Percentiles rank a stretch among this genome's conserved stretches.
These are phyloP conservation scores for Chenopodium suecicum DNA, from an alignment of 148 eudicot genomes.

Conservation along the genomic window DNA sequence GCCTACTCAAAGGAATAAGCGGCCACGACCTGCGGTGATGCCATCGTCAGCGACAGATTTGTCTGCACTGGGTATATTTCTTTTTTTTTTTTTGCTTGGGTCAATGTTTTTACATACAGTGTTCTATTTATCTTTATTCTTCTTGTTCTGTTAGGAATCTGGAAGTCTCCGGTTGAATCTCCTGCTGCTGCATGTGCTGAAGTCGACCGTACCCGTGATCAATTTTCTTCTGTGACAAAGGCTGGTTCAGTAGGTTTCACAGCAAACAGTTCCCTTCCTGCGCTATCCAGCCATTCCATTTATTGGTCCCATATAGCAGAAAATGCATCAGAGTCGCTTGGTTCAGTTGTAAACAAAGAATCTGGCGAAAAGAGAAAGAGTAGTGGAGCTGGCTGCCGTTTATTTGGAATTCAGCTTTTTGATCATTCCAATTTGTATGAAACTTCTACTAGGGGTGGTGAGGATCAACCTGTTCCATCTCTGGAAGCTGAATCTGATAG, in stretches of 20 bases:
- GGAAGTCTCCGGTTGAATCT: conserved; percentile 61
- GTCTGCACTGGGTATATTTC: conserved; percentile 54
- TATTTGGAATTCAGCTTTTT: conserved; percentile 80
- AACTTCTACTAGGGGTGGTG: conserved; percentile 33
- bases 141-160: conserved; percentile 44
- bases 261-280: conserved; percentile 42
- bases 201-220: conserved; percentile 52
- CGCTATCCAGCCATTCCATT: conserved; percentile 42
- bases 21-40: conserved; percentile 55
- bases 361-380: conserved; percentile 57
- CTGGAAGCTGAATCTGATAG: conserved; percentile 60
- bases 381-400: conserved; percentile 58
- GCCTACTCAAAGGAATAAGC: conserved; percentile 63
- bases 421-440: conserved; percentile 47
- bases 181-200: conserved; percentile 51
- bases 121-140: neutral
- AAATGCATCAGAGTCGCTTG: conserved; percentile 48
- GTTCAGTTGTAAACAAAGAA: conserved; percentile 44
- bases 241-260: conserved; percentile 40
- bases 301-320: conserved; percentile 54
- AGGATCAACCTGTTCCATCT: conserved; percentile 50
- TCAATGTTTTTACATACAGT: neutral
- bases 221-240: conserved; percentile 46
- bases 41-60: conserved; percentile 54
- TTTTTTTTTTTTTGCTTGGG: conserved; percentile 3